Conservation (phyloP, 352 stramenopile genomes). For the Pythium insidiosum region DNA sequence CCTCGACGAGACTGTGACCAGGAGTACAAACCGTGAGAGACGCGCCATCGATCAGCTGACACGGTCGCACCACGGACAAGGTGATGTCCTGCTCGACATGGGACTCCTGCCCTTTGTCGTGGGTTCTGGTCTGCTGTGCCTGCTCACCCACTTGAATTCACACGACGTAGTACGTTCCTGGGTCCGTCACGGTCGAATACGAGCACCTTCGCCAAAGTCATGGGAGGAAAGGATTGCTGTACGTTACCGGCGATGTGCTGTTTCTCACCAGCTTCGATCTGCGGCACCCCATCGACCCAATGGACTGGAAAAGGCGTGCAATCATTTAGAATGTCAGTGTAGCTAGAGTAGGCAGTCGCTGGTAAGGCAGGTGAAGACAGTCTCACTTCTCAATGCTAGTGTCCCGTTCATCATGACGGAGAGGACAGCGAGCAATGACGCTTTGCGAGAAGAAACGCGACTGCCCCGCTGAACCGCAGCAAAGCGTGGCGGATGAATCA, state of each 20-base stretch:
- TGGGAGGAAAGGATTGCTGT: not conserved
- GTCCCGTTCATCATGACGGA: constrained; percentile 6
- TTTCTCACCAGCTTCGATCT: constrained; percentile 10
- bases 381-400: constrained; percentile 4
- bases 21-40: too few relatives aligned
- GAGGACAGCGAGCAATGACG: not conserved
- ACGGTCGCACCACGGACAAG: constrained; percentile 7
- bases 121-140: constrained; percentile 1
- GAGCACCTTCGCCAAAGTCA: not conserved
- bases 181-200: too few relatives aligned
- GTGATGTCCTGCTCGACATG: constrained; percentile 12
- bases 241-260: too few relatives aligned
- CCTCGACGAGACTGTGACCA: constrained; percentile 2
- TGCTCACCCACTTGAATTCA: constrained; percentile 6
- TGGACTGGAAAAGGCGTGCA: too few relatives aligned
- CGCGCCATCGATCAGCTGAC: too few relatives aligned
- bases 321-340: too few relatives aligned
- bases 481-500: too few relatives aligned
- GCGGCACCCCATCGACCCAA: too few relatives aligned
- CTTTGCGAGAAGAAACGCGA: too few relatives aligned
- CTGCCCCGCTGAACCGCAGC: too few relatives aligned
- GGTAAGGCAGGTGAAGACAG: too few relatives aligned
- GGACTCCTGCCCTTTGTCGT: constrained; percentile 12
- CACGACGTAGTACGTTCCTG: constrained; percentile 13
- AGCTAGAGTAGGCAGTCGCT: too few relatives aligned